These are phyloP conservation scores for Mycena haematopus DNA, from an alignment of 768 basidiomycete genomes.

Conservation along the genomic window DNA sequence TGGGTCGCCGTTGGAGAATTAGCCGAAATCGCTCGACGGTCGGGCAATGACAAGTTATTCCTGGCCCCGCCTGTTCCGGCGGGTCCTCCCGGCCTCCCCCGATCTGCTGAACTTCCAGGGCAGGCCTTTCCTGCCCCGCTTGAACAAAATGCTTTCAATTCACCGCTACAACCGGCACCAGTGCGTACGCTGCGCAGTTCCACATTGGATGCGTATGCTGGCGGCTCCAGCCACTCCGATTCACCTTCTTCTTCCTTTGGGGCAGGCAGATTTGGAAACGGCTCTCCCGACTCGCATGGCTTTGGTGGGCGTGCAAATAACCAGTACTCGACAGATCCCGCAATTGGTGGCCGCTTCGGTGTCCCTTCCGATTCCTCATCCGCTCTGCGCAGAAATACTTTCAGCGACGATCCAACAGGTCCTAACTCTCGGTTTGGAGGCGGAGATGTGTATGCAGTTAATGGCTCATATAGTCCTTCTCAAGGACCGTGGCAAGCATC, in stretches of 20 bases:
- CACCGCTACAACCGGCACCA: slow-evolving; percentile 73
- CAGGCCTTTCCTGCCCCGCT: slow-evolving; percentile 42
- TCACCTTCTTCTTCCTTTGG: slow-evolving; percentile 79
- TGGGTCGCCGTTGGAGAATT: slow-evolving; percentile 73
- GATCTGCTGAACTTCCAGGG: slow-evolving; percentile 54
- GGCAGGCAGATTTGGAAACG: slow-evolving; percentile 64
- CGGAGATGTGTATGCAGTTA: slow-evolving; percentile 41
- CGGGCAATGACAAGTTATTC: slow-evolving; percentile 66
- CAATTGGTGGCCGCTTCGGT: slow-evolving; percentile 40
- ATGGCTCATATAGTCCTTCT: slow-evolving; percentile 41
- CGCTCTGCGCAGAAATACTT: slow-evolving; percentile 43
- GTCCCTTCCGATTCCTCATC: slow-evolving; percentile 37
- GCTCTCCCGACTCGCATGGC: slow-evolving; percentile 70
- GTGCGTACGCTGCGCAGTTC: slow-evolving; percentile 62
- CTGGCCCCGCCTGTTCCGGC: slow-evolving; percentile 53
- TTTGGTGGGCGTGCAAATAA: slow-evolving; percentile 56
- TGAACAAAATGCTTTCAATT: slow-evolving; percentile 51
- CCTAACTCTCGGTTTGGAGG: slow-evolving; percentile 27
- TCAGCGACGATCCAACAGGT: slow-evolving; percentile 50
- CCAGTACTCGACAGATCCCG: slow-evolving; percentile 46
- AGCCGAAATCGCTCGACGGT: slow-evolving; percentile 45
- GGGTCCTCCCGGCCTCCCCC: slow-evolving; percentile 61
- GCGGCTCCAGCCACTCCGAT: slow-evolving; percentile 63
- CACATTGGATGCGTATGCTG: slow-evolving; percentile 69
- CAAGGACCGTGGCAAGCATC: slow-evolving; percentile 45